A percentile compares a stretch with the other conserved stretches of the same genome.
Evolutionary conservation across 1,284 basidiomycete species (phyloP).

Genomic region (Cryptococcus maquisensis): DNA sequence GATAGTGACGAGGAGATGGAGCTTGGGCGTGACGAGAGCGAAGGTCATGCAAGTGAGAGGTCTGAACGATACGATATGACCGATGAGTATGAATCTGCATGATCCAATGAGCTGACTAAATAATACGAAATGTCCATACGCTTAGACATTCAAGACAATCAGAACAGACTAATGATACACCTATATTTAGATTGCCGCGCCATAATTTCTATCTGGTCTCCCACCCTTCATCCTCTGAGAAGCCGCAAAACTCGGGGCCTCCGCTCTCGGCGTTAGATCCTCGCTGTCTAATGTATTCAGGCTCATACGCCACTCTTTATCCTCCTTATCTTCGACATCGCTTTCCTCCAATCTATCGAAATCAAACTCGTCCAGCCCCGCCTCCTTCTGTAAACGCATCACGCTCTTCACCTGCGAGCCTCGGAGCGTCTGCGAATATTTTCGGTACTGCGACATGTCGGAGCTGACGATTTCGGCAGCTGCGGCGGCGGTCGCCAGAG

Average conservation of each 20-base stretch:
- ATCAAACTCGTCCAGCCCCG: neutral
- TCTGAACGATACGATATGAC: neutral
- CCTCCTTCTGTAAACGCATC: neutral
- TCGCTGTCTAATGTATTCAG: neutral
- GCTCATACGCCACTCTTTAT: neutral
- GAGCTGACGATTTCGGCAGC: neutral
- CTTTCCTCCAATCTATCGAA: neutral
- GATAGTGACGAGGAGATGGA: conserved; percentile 9
- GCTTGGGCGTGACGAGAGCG: conserved; percentile 1
- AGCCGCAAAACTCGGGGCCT: neutral
- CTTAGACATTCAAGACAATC: no score
- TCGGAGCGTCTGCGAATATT: neutral
- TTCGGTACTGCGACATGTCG: neutral
- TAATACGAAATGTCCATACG: no score
- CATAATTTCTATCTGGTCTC: no score
- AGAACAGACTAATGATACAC: no score
- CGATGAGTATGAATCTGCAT: conserved; percentile 9
- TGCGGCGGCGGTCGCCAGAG: neutral
- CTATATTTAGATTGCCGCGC: no score
- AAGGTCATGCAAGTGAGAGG: conserved; percentile 1
- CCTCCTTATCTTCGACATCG: neutral
- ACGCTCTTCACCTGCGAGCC: neutral
- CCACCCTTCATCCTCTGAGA: no score
- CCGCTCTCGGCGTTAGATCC: neutral
- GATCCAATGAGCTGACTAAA: neutral